Percentiles rank a stretch among this genome's conserved stretches.
These are phyloP conservation scores for Phanerochaete sordida DNA, from an alignment of 768 basidiomycete genomes.

Conservation along the genomic window DNA sequence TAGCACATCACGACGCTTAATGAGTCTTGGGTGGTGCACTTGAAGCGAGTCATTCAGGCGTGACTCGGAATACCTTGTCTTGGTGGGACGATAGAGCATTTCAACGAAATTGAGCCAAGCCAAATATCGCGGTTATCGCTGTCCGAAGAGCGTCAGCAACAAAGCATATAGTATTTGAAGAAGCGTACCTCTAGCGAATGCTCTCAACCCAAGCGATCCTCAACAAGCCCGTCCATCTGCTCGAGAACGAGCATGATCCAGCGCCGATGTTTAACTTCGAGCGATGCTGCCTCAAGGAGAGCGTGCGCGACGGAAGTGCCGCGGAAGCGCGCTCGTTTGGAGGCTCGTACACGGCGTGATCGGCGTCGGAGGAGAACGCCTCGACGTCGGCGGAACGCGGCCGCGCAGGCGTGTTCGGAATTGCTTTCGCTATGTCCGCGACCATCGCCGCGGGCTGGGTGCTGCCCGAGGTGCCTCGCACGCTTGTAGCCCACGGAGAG, in stretches of 20 bases:
- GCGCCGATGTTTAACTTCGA: constrained; percentile 95
- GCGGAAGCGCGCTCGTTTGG: constrained; percentile 76
- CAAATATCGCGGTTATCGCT: constrained; percentile 70
- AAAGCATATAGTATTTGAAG: background rate
- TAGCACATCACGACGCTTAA: no score
- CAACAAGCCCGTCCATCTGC: no score
- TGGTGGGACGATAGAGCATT: constrained; percentile 74
- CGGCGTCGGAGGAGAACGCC: no score
- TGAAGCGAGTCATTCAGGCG: no score
- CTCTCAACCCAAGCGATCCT: constrained; percentile 75
- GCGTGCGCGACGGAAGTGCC: constrained; percentile 78
- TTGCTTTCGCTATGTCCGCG: constrained; percentile 85
- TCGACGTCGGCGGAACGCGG: constrained; percentile 83
- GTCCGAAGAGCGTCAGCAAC: background rate
- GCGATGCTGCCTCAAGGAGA: constrained; percentile 87
- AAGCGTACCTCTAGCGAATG: constrained; percentile 66
- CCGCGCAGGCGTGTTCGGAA: constrained; percentile 73
- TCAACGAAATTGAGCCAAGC: constrained; percentile 81
- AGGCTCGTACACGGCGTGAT: constrained; percentile 43
- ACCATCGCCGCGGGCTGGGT: constrained; percentile 87
- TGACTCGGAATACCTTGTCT: no score
- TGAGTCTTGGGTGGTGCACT: no score
- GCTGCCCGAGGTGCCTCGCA: constrained; percentile 49
- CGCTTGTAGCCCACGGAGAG: no score
- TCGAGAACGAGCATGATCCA: constrained; percentile 80